Evolutionary conservation across 495 filamentous ascomycete genomes (phyloP), one percentile per base, ranked within the genome.

Genomic region (Penicillium longicatenatum): DNA sequence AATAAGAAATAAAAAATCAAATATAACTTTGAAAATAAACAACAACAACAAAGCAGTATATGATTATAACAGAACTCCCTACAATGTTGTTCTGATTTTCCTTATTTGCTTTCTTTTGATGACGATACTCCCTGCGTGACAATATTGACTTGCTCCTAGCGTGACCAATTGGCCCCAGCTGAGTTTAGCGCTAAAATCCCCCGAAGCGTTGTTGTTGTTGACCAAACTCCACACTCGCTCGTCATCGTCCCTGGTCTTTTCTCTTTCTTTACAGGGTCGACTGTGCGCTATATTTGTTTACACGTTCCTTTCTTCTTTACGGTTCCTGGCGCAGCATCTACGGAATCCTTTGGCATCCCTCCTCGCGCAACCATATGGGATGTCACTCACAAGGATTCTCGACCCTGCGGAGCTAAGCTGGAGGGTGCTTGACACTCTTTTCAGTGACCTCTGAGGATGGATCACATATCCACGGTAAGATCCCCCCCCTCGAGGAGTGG

Each of bases 381-480:
- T 70, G 70, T 72, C 66, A 66, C 60, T 68, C 68, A 53, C 67
- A 62, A 65, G 57, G 60, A 58, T 58, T 60, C 57, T 68, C 57
- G 51, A 74, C 69, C 67, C 66, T 68, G 62, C 63, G 61, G 68
- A 71, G 70, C 63, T 77, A 64, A 74, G 68, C 67, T 71, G 68
- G 65, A 67, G 67, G 68, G 67, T 73, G 68, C 58, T 64, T 72
- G 63, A 64, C 60, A 66, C 69, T 70, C 55, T 66, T 61, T 58
- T 54, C 64, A 56, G 66, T 66, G 55, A 60, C 58, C 64, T 67
- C 61, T 68, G 62, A 77, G 67, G 48, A 80, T 80, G 77, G 76
- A 79, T 65, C 74, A 79, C 74, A 64, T 79, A 57, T 78, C 78
- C 50, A 80, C 75, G 17, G 76, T 80, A 68, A 72, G 75, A 22